Evolutionary conservation across 176 grass and related monocot species (phyloP).

Genomic region (Rhynchospora pubera): DNA sequence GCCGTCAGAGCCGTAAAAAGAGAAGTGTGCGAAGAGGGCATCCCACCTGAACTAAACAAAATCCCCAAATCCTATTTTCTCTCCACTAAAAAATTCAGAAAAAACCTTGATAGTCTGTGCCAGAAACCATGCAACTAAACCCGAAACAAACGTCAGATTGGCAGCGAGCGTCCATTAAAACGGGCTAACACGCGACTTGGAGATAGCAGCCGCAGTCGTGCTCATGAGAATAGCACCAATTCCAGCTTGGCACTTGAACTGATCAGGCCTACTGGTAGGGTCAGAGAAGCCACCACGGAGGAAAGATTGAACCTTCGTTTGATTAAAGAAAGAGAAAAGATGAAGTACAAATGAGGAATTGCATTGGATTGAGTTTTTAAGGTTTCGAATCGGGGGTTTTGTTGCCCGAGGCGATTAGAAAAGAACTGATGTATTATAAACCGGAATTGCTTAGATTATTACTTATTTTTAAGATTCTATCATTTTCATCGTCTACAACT

Average conservation of each 20-base stretch:
- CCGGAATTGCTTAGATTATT: no score
- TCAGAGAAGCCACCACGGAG: conserved; percentile 42
- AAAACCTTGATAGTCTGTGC: conserved; percentile 74
- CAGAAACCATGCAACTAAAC: conserved; percentile 63
- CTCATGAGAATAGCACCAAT: conserved; percentile 90
- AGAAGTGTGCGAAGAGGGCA: conserved; percentile 93
- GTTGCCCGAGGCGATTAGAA: no score
- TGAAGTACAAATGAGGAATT: neutral
- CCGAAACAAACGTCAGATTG: conserved; percentile 84
- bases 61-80: conserved; percentile 67
- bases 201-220: conserved; percentile 72
- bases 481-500: no score
- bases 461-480: no score
- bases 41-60: conserved; percentile 84
- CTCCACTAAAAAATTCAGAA: conserved; percentile 80
- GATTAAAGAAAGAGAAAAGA: conserved; percentile 22
- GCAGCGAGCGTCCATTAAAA: conserved; percentile 58
- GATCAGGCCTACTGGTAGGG: neutral
- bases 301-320: conserved; percentile 34
- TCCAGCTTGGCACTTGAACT: conserved; percentile 30
- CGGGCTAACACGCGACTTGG: conserved; percentile 64
- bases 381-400: neutral
- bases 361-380: neutral
- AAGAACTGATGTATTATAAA: no score
- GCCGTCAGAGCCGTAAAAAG: conserved; percentile 85